Evolutionary conservation across 768 basidiomycete genomes (phyloP).

Genomic region (Sarcodon aspratus): DNA sequence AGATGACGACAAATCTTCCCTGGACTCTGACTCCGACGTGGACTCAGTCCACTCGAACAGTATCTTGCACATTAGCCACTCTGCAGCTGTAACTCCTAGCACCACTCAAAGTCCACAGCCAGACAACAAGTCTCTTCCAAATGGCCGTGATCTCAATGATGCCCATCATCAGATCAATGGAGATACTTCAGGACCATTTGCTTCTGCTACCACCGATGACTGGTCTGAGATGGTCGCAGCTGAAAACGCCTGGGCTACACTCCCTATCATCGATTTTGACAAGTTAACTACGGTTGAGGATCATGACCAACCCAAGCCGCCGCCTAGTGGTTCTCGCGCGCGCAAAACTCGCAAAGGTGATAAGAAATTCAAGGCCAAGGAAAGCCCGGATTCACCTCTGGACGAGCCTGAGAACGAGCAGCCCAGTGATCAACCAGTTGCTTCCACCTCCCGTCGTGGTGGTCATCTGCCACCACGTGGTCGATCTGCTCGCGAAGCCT

Average conservation of each 20-base stretch:
- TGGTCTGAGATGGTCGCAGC: slow-evolving; percentile 87
- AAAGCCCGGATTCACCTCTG: slow-evolving; percentile 8
- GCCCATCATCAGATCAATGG: slow-evolving; percentile 18
- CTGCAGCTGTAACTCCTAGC: slow-evolving; percentile 52
- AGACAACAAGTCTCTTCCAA: slow-evolving; percentile 6
- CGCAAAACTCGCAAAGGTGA: slow-evolving; percentile 14
- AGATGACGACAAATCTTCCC: slow-evolving; percentile 37
- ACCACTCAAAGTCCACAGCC: slow-evolving; percentile 49
- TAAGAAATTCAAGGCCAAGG: slow-evolving; percentile 22
- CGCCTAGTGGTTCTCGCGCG: slow-evolving; percentile 8
- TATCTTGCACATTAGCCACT: slow-evolving; percentile 30
- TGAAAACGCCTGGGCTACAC: slow-evolving; percentile 50
- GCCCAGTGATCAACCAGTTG: slow-evolving; percentile 21
- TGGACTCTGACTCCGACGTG: slow-evolving; percentile 32
- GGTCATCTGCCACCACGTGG: slow-evolving; percentile 23
- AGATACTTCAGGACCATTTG: slow-evolving; percentile 14
- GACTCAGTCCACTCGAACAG: slow-evolving; percentile 11
- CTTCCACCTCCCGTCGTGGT: slow-evolving; percentile 27
- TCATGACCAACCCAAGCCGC: slow-evolving; percentile 15
- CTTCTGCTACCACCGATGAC: slow-evolving; percentile 40
- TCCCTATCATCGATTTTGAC: slow-evolving; percentile 76
- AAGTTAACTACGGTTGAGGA: slow-evolving; percentile 27
- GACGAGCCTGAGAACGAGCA: slow-evolving; percentile 19
- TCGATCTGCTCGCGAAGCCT: slow-evolving; percentile 71
- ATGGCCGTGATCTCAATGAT: slow-evolving; percentile 10